Base-by-base conservation (phyloP, 441 rosid species). In the Brassica balearica region DNA sequence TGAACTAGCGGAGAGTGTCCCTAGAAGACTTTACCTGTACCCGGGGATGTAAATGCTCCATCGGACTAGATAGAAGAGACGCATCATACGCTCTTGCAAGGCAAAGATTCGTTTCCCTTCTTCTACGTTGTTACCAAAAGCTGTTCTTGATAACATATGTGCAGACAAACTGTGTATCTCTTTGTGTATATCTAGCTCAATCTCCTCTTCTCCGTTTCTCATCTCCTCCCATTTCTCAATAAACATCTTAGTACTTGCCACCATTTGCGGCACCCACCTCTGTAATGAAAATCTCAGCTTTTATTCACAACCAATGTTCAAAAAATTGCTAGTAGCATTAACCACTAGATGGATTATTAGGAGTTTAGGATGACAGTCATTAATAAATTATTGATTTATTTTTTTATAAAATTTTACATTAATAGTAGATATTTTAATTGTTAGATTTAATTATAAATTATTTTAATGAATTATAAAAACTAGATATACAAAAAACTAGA, bases 201-300 rank as follows among this genome's bases (percentile, higher is more conserved):
- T 74, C 74, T 87, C 88, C 5, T 85, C 90, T 80, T 78, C 87
- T 14, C 82, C 96, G 5, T 72, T 86, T 76, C 88, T 80, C 61
- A 69, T 78, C 72, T 84, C 90, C 67, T 90, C 93, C 98, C 98
- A 94, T 1, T 85, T 88, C 72, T 80, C 86, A 3, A 94, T 12
- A 86, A 92, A 84, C 80, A 69, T 72, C 55, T 4, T 51, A 0
- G 87, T 84, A 71, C 93, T 86, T 0, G 68, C 76, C 60, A 84
- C 90, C 19, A 91, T 92, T 61, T 92, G 88, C 0, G 93, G 93
- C 48, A 92, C 87, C 96, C 92, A 91, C 8, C 86, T 86, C 97
- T 92, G 62, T 74, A 34, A 55, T 55, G 23, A 14, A 43, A 1
- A 76, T 19, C 67, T 19, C 43, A 67, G 0, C 62, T 67, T 72